Conservation (phyloP, 805 yeast species). For the Yamadazyma insecticola region DNA sequence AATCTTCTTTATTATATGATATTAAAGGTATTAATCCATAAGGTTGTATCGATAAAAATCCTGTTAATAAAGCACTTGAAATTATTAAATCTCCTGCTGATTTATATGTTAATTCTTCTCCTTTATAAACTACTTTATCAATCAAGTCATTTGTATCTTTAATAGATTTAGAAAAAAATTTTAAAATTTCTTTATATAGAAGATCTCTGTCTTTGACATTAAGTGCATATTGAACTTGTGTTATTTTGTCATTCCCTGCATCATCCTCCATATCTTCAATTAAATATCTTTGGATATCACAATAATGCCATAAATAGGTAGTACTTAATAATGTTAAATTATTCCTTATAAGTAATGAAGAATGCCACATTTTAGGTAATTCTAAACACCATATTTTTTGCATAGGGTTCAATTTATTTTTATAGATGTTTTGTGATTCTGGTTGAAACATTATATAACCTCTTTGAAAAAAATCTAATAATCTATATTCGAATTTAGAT, state of each 20-base stretch:
- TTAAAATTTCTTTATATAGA: not conserved
- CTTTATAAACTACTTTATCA: not conserved
- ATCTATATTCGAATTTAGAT: conserved; percentile 5
- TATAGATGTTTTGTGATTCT: not conserved
- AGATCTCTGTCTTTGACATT: not conserved
- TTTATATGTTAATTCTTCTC: not conserved
- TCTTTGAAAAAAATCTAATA: conserved; percentile 3
- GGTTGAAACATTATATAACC: not conserved
- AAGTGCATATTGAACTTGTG: too few species aligned
- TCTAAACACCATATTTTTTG: conserved; percentile 2
- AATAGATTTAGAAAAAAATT: conserved; percentile 1
- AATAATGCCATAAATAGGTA: too few species aligned
- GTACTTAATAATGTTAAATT: conserved; percentile 2
- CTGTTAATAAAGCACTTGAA: conserved; percentile 2
- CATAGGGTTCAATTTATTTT: conserved; percentile 2
- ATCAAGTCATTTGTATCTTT: conserved; percentile 1
- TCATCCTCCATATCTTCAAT: not conserved
- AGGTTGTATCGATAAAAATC: conserved; percentile 2
- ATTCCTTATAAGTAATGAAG: conserved; percentile 1
- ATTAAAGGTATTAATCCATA: conserved; percentile 1
- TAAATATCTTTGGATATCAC: not conserved
- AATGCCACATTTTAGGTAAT: conserved; percentile 3
- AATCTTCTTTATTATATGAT: conserved; percentile 1
- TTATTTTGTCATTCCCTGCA: not conserved
- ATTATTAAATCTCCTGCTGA: conserved; percentile 2